Percentiles rank a stretch among this genome's conserved stretches.
phyloP scores from a whole-genome alignment of 176 grass and related monocot species.

The Canna indica region DNA sequence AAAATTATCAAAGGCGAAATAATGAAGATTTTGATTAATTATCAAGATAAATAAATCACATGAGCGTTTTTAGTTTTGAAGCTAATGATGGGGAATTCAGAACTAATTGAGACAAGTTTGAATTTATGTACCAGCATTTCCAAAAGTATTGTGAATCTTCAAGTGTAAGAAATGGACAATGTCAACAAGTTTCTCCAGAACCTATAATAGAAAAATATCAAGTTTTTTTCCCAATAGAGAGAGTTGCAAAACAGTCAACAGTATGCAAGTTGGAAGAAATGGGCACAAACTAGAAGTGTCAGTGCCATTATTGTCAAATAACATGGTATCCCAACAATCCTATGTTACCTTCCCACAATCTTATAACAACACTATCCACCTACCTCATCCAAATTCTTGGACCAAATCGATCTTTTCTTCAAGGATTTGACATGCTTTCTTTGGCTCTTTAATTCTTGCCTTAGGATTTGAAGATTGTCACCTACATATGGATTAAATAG shows the following conservation, averaged over 20 bases:
- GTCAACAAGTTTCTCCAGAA: slow-evolving; percentile 93
- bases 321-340: background rate
- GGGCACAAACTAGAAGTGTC: background rate
- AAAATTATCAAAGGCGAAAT: too few relatives aligned
- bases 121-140: slow-evolving; percentile 54
- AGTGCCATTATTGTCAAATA: slow-evolving; percentile 9
- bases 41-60: too few relatives aligned
- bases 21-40: background rate
- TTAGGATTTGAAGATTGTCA: slow-evolving; percentile 71
- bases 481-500: slow-evolving; percentile 44
- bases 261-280: background rate
- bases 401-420: slow-evolving; percentile 87
- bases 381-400: slow-evolving; percentile 96
- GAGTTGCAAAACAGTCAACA: too few relatives aligned
- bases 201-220: slow-evolving; percentile 38
- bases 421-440: slow-evolving; percentile 81
- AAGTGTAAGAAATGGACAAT: slow-evolving; percentile 94
- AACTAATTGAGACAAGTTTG: slow-evolving; percentile 21
- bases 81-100: slow-evolving; percentile 4
- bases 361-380: slow-evolving; percentile 33
- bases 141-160: slow-evolving; percentile 71
- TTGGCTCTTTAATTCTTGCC: slow-evolving; percentile 88
- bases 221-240: background rate
- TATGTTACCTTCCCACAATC: slow-evolving; percentile 4
- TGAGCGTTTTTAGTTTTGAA: background rate